A percentile compares a stretch with the other conserved stretches of the same genome.
These are phyloP conservation scores for Dryas integrifolia DNA, from an alignment of 331 rosid genomes.

Conservation along the genomic window DNA sequence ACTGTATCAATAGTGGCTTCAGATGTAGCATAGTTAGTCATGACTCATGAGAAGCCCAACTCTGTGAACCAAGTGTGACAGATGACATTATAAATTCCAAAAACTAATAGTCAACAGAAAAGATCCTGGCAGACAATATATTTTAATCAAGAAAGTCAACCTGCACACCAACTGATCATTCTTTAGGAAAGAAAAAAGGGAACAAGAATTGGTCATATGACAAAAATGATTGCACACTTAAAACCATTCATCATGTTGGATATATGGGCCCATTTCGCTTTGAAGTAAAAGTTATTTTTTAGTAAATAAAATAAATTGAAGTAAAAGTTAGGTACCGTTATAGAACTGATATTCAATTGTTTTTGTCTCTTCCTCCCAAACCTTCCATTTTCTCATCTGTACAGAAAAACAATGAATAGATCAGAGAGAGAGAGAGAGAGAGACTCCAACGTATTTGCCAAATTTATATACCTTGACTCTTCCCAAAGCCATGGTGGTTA, in stretches of 20 bases:
- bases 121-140: not conserved
- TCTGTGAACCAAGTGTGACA: not conserved
- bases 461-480: constrained; percentile 52
- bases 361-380: constrained; percentile 63
- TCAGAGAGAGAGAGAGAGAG: constrained; percentile 1
- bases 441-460: not conserved
- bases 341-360: constrained; percentile 42
- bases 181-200: not conserved
- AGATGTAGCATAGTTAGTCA: not conserved
- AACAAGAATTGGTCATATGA: not conserved
- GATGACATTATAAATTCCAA: not conserved
- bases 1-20: no score
- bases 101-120: not conserved
- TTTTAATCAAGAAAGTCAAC: not conserved
- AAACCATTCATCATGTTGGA: not conserved
- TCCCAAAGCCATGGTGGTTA: constrained; percentile 59
- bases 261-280: not conserved
- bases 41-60: not conserved
- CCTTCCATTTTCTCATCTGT: constrained; percentile 68
- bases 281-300: not conserved
- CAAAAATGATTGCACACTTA: not conserved
- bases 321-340: constrained; percentile 36
- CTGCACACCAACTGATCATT: not conserved
- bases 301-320: not conserved
- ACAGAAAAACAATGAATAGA: constrained; percentile 13